phyloP scores from a whole-genome alignment of 1,284 basidiomycete species.

The Trichosporon sp. region DNA sequence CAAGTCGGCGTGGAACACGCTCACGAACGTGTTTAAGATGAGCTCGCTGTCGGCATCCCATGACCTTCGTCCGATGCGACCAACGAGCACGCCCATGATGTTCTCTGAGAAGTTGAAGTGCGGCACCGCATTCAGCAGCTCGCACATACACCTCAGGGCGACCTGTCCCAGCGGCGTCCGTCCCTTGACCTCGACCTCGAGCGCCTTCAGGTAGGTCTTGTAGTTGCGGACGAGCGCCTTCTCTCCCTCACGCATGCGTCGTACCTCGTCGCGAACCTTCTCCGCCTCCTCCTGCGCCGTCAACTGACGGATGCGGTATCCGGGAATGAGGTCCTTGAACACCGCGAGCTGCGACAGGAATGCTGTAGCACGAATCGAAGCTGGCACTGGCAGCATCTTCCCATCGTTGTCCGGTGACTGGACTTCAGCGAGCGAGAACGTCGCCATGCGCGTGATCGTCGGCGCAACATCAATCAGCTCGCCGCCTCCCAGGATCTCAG shows the following conservation, averaged over 20 bases:
- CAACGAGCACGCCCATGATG: conserved; percentile 80
- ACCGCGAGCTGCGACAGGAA: conserved; percentile 88
- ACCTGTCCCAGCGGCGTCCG: conserved; percentile 66
- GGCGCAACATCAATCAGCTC: conserved; percentile 57
- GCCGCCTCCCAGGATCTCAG: conserved; percentile 74
- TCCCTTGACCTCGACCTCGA: conserved; percentile 82
- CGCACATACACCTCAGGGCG: conserved; percentile 79
- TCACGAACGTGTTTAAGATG: conserved; percentile 72
- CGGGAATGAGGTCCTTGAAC: conserved; percentile 92
- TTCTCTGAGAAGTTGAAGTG: conserved; percentile 98
- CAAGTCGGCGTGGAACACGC: conserved; percentile 72
- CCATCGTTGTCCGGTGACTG: conserved; percentile 52
- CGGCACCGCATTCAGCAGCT: conserved; percentile 70
- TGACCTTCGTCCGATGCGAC: conserved; percentile 72
- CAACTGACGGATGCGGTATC: conserved; percentile 72
- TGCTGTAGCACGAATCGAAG: conserved; percentile 77
- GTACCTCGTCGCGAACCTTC: conserved; percentile 90
- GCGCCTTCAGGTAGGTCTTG: conserved; percentile 75
- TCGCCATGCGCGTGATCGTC: conserved; percentile 74
- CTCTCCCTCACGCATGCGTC: conserved; percentile 87
- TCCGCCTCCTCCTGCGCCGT: conserved; percentile 86
- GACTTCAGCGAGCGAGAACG: conserved; percentile 70
- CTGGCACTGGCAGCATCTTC: conserved; percentile 64
- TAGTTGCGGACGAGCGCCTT: conserved; percentile 89
- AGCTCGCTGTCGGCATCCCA: conserved; percentile 84